phyloP scores from a whole-genome alignment of 495 filamentous ascomycete species.

The Aspergillus conjunctus region DNA sequence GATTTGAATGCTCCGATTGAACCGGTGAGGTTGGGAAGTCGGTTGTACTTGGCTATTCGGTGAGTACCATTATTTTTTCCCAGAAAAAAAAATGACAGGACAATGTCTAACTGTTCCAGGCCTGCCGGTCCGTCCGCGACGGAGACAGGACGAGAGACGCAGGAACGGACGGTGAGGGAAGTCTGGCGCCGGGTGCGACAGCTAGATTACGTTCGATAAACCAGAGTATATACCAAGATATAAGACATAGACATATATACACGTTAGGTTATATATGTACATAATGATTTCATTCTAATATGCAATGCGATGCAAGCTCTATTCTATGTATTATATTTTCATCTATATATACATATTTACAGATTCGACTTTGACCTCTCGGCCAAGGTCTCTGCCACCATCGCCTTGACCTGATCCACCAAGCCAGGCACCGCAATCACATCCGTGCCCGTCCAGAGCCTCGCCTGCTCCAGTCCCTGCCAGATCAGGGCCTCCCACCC shows the following conservation, averaged over 20 bases:
- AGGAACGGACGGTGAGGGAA: slow-evolving; percentile 67
- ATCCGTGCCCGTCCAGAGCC: slow-evolving; percentile 61
- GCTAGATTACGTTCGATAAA: slow-evolving; percentile 60
- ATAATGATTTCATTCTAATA: slow-evolving; percentile 14
- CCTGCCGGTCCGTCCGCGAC: slow-evolving; percentile 60
- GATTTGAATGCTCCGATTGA: slow-evolving; percentile 56
- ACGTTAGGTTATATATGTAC: slow-evolving; percentile 9
- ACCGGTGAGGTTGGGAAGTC: slow-evolving; percentile 59
- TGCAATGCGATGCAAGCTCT: slow-evolving; percentile 14
- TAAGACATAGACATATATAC: not conserved
- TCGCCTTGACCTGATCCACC: slow-evolving; percentile 53
- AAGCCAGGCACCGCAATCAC: slow-evolving; percentile 54
- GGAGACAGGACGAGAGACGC: slow-evolving; percentile 62
- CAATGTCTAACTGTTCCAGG: slow-evolving; percentile 31
- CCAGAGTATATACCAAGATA: slow-evolving; percentile 10
- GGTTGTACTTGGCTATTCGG: slow-evolving; percentile 67
- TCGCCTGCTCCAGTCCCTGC: slow-evolving; percentile 73
- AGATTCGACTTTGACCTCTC: slow-evolving; percentile 38
- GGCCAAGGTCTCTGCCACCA: slow-evolving; percentile 47
- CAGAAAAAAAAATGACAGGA: not conserved
- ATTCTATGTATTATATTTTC: slow-evolving; percentile 23
- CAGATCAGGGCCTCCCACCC: slow-evolving; percentile 74
- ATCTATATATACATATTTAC: slow-evolving; percentile 23
- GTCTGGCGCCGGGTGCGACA: slow-evolving; percentile 64
- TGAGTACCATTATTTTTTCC: slow-evolving; percentile 26